These are phyloP conservation scores for Trametopsis cervina DNA, from an alignment of 768 basidiomycete species.

Conservation along the genomic window DNA sequence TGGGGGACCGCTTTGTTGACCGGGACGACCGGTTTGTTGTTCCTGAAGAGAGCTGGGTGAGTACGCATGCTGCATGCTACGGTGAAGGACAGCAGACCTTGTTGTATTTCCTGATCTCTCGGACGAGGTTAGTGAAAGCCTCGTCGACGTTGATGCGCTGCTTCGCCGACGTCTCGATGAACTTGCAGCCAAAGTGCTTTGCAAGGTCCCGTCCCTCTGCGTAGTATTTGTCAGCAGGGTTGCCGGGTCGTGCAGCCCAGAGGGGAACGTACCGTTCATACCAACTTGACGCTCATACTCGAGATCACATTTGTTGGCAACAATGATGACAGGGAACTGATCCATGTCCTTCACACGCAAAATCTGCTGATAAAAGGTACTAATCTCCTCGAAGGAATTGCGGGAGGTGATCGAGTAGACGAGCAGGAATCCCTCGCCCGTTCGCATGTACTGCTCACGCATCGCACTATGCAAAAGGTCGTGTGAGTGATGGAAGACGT, in stretches of 20 bases:
- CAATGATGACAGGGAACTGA: slow-evolving; percentile 89
- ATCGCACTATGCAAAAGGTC: slow-evolving; percentile 61
- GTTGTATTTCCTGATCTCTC: slow-evolving; percentile 91
- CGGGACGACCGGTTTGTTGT: slow-evolving; percentile 70
- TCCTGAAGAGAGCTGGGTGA: too few species aligned
- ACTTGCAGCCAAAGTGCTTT: slow-evolving; percentile 89
- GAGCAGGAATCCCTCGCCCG: slow-evolving; percentile 95
- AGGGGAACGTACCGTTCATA: slow-evolving; percentile 68
- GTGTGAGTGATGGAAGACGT: neutral
- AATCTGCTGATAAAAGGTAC: slow-evolving; percentile 93
- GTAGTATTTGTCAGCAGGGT: neutral
- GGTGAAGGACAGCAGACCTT: slow-evolving; percentile 56
- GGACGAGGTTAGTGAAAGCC: slow-evolving; percentile 88
- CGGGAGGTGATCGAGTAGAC: slow-evolving; percentile 99
- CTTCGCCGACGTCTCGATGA: slow-evolving; percentile 95
- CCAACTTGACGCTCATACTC: slow-evolving; percentile 96
- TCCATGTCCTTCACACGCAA: slow-evolving; percentile 96
- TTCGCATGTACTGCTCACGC: slow-evolving; percentile 99
- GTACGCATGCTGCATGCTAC: too few species aligned
- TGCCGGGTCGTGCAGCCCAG: neutral
- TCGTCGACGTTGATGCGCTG: slow-evolving; percentile 96
- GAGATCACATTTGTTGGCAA: slow-evolving; percentile 97
- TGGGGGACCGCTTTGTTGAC: slow-evolving; percentile 36
- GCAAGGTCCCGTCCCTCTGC: slow-evolving; percentile 97
- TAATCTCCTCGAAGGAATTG: slow-evolving; percentile 96